Evolutionary conservation across 352 stramenopile genomes (phyloP).

Genomic region (Plasmopara halstedii): DNA sequence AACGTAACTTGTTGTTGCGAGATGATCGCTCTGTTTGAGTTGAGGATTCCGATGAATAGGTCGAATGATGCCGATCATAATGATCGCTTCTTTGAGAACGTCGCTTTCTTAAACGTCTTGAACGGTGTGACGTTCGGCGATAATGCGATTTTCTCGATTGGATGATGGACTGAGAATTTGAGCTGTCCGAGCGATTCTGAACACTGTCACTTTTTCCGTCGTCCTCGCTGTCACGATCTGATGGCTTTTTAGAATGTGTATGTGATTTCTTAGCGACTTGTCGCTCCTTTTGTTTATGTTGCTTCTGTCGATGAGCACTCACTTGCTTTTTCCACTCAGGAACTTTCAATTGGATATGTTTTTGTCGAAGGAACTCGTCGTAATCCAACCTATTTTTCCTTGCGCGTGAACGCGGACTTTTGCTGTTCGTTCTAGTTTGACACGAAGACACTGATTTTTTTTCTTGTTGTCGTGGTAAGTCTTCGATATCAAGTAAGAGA

Average conservation of each 20-base stretch:
- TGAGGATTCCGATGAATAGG: slow-evolving; percentile 8
- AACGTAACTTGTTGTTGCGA: slow-evolving; percentile 4
- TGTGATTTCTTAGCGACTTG: slow-evolving; percentile 1
- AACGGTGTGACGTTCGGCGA: slow-evolving; percentile 1
- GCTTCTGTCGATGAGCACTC: slow-evolving; percentile 9
- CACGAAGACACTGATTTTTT: not conserved
- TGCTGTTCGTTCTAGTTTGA: not conserved
- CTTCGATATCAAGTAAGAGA: slow-evolving; percentile 14
- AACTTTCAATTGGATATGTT: slow-evolving; percentile 5
- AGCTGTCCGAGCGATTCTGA: slow-evolving; percentile 7
- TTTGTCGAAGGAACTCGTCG: slow-evolving; percentile 32
- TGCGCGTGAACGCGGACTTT: slow-evolving; percentile 23
- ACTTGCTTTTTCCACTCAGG: slow-evolving; percentile 21
- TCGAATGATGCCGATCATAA: not conserved
- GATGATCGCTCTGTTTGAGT: slow-evolving; percentile 16
- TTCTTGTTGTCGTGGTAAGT: not conserved
- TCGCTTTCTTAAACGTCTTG: slow-evolving; percentile 1
- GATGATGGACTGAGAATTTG: slow-evolving; percentile 4
- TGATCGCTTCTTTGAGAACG: not conserved
- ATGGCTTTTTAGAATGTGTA: slow-evolving; percentile 1
- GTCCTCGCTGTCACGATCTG: not conserved
- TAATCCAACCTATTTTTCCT: slow-evolving; percentile 37
- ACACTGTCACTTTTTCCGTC: slow-evolving; percentile 9
- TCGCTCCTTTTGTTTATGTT: slow-evolving; percentile 9
- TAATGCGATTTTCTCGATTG: not conserved